These are phyloP conservation scores for Amborella trichopoda DNA, from an alignment of 164 flowering plant genomes.

Conservation along the genomic window DNA sequence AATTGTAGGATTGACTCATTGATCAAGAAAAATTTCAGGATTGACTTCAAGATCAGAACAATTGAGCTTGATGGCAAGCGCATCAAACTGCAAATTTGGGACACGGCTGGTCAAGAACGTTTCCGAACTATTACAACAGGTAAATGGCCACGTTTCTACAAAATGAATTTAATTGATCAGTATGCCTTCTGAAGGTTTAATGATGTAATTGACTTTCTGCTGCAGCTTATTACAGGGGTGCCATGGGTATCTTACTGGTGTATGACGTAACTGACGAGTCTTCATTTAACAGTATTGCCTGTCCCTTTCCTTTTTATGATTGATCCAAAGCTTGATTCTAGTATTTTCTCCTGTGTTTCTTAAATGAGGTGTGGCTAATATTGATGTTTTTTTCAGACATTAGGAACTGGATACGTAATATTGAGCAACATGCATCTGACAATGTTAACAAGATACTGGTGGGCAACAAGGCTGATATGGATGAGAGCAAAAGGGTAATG, in stretches of 20 bases:
- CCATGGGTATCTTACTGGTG: constrained; percentile 68
- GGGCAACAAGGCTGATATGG: constrained; percentile 86
- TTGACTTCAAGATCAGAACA: constrained; percentile 70
- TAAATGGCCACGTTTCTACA: constrained; percentile 1
- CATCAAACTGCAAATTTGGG: constrained; percentile 70
- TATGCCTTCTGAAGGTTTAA: background rate
- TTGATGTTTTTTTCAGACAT: constrained; percentile 25
- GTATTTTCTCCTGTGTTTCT: background rate
- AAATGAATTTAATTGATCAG: background rate
- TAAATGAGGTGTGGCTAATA: background rate
- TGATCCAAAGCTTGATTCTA: no score
- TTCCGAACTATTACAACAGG: constrained; percentile 67
- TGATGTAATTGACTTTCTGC: constrained; percentile 1
- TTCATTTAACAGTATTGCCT: constrained; percentile 47
- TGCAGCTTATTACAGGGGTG: constrained; percentile 72
- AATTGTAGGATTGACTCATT: no score
- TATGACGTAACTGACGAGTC: constrained; percentile 70
- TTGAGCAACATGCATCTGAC: constrained; percentile 87
- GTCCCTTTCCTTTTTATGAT: background rate
- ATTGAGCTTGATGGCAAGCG: constrained; percentile 67
- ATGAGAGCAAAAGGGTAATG: constrained; percentile 84
- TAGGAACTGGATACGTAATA: constrained; percentile 78
- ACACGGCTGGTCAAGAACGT: constrained; percentile 72
- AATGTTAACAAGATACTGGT: constrained; percentile 77
- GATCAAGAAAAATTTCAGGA: no score